Percentiles rank a stretch among this genome's conserved stretches.
These are phyloP conservation scores for Ophiostoma himal-ulmi DNA, from an alignment of 2,329 filamentous ascomycete species.

Conservation along the genomic window DNA sequence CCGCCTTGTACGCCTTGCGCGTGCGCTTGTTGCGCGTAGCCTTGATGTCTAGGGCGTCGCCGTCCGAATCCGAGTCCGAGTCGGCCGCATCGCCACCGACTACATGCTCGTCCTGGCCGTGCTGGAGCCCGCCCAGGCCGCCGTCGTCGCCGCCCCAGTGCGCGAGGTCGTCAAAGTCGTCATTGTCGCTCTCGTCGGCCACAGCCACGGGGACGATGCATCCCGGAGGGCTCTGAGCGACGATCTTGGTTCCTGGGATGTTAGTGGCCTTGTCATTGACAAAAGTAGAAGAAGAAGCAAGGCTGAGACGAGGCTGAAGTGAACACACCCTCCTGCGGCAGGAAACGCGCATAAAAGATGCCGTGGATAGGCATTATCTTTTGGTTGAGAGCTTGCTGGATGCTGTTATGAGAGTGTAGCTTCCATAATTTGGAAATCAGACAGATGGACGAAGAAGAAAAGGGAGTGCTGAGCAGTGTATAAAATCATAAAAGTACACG, in stretches of 20 bases:
- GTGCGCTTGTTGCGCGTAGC: background rate
- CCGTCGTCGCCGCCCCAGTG: background rate
- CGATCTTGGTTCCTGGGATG: constrained; percentile 52
- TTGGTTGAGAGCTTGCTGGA: background rate
- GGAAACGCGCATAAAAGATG: constrained; percentile 65
- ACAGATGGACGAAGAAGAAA: background rate
- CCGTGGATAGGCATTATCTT: constrained; percentile 56
- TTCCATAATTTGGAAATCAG: background rate
- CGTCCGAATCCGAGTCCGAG: background rate
- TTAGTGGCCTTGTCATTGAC: background rate
- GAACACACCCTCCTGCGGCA: constrained; percentile 55
- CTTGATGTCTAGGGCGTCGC: constrained; percentile 6
- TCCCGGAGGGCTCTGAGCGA: constrained; percentile 57
- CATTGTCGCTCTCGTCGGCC: constrained; percentile 23
- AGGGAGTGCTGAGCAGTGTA: background rate
- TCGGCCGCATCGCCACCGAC: background rate
- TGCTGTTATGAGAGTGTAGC: background rate
- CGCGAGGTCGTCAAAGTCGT: background rate
- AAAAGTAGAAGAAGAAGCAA: background rate
- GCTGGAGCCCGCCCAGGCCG: background rate
- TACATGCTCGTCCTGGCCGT: constrained; percentile 6
- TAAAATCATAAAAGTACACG: background rate
- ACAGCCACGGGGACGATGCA: constrained; percentile 48
- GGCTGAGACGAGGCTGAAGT: constrained; percentile 23
- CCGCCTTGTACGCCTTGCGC: background rate